These are phyloP conservation scores for Boletus smithii DNA, from an alignment of 1,284 basidiomycete species.

Conservation along the genomic window DNA sequence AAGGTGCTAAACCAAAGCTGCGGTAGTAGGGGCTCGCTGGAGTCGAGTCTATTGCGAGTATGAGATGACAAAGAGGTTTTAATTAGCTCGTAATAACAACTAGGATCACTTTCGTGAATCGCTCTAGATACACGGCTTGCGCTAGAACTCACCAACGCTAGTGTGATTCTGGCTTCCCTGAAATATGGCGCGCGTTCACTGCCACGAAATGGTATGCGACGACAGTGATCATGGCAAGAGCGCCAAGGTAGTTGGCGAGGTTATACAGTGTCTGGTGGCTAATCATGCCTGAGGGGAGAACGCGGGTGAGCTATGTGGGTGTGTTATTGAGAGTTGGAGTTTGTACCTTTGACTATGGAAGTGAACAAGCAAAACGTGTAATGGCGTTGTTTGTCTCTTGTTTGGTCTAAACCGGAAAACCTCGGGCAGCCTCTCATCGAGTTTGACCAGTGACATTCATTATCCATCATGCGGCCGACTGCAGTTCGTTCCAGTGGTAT, in stretches of 20 bases:
- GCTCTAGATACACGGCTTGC: neutral
- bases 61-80: neutral
- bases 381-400: conserved; percentile 31
- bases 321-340: neutral
- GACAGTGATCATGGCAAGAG: conserved; percentile 79
- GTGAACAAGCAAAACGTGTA: too few relatives aligned
- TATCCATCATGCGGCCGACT: conserved; percentile 65
- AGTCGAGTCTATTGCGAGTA: neutral
- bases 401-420: conserved; percentile 34
- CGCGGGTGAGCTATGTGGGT: neutral
- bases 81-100: neutral
- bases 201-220: conserved; percentile 86
- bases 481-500: conserved; percentile 43
- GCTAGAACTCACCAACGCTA: conserved; percentile 14
- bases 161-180: conserved; percentile 20
- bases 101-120: conserved; percentile 1
- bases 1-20: conserved; percentile 18
- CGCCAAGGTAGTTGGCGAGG: conserved; percentile 79
- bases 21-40: neutral
- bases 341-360: conserved; percentile 7
- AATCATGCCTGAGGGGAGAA: conserved; percentile 47
- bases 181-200: conserved; percentile 66
- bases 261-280: conserved; percentile 76
- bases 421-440: conserved; percentile 17
- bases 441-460: conserved; percentile 2